Evolutionary conservation across 1,284 basidiomycete genomes (phyloP).

Genomic region (Leccinum huronense): DNA sequence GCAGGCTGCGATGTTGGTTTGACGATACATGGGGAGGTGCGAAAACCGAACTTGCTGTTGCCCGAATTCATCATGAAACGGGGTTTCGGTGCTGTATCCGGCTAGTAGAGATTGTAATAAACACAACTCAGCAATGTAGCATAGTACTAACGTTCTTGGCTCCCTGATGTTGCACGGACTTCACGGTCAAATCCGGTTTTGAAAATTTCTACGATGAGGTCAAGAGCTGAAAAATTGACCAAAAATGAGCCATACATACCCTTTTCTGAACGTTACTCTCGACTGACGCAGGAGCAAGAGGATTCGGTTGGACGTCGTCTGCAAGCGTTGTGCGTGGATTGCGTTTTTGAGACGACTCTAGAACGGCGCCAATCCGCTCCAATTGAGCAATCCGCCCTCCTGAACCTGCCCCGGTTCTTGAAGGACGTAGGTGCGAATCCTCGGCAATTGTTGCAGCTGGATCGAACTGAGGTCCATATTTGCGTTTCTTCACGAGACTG

Average conservation of each 20-base stretch:
- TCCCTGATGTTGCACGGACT: not conserved
- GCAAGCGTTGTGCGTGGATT: not conserved
- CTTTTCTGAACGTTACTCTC: not conserved
- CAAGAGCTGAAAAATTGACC: not conserved
- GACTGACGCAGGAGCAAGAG: not conserved
- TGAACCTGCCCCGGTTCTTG: conserved; percentile 1
- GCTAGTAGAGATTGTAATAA: not conserved
- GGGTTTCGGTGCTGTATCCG: not conserved
- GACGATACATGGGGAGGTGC: not conserved
- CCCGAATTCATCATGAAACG: not conserved
- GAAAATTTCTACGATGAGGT: not conserved
- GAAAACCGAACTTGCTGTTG: not conserved
- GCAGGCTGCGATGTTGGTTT: not conserved
- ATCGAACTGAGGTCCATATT: not conserved
- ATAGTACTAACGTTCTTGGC: not conserved
- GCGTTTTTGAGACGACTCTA: not conserved
- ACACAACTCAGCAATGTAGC: not conserved
- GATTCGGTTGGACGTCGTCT: not conserved
- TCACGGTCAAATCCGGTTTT: not conserved
- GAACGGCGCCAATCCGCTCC: not conserved
- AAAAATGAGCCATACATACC: not conserved
- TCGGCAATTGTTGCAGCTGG: not conserved
- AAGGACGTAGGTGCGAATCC: not conserved
- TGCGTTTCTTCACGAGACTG: not conserved
- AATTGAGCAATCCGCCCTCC: not conserved